A percentile compares a stretch with the other conserved stretches of the same genome.
phyloP scores from a whole-genome alignment of 140 eudicot species.

The Flaveria floridana region DNA sequence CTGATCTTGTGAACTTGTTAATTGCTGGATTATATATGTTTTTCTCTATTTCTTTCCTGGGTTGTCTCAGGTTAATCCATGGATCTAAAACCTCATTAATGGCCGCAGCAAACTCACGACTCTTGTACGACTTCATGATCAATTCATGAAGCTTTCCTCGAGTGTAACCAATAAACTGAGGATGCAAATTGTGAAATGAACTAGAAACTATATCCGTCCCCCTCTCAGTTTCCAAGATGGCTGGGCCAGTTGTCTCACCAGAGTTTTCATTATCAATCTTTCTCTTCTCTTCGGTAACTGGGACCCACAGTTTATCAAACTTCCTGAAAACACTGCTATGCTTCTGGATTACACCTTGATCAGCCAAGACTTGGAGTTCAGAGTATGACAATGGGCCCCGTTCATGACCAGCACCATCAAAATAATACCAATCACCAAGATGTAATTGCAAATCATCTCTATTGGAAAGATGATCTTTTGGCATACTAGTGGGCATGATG shows the following conservation, averaged over 20 bases:
- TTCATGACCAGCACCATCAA: slow-evolving; percentile 95
- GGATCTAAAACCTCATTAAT: slow-evolving; percentile 92
- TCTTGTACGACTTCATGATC: slow-evolving; percentile 87
- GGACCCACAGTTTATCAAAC: slow-evolving; percentile 84
- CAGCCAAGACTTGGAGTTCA: slow-evolving; percentile 65
- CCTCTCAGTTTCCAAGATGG: slow-evolving; percentile 31
- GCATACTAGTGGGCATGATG: slow-evolving; percentile 40
- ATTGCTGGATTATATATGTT: slow-evolving; percentile 39
- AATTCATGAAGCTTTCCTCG: slow-evolving; percentile 94
- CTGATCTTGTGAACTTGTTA: slow-evolving; percentile 45
- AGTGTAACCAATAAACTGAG: slow-evolving; percentile 90
- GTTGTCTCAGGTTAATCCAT: slow-evolving; percentile 80
- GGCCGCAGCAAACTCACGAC: slow-evolving; percentile 96
- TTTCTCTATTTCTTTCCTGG: slow-evolving; percentile 82
- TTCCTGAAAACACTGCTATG: slow-evolving; percentile 74
- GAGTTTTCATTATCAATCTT: slow-evolving; percentile 37
- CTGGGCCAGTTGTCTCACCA: slow-evolving; percentile 37
- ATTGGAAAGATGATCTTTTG: slow-evolving; percentile 64
- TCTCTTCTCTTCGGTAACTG: slow-evolving; percentile 48
- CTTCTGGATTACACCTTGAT: slow-evolving; percentile 69
- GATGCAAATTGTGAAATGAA: slow-evolving; percentile 66
- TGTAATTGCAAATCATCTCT: slow-evolving; percentile 66
- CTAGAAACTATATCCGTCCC: slow-evolving; percentile 33
- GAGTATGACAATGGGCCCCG: slow-evolving; percentile 72
- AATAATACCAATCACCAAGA: slow-evolving; percentile 91